Base-by-base conservation (phyloP, 169 alveolate genomes). In the Plasmodium chabaudi region DNA sequence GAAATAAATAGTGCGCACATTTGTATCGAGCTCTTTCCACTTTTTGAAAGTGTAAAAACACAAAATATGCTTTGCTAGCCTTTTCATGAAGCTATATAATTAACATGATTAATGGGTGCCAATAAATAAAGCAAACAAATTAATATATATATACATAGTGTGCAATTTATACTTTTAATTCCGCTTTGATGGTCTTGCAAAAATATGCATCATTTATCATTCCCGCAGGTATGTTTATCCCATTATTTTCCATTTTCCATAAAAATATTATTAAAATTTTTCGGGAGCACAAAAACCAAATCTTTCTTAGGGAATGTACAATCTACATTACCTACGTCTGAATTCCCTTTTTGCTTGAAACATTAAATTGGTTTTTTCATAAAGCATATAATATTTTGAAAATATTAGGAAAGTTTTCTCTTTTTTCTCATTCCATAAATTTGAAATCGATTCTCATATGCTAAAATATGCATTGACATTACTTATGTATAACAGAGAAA, bases 151-250 rank as follows among this genome's bases (percentile, higher is more conserved):
- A 15, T 15, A 46, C 10, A 13, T 25, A 34, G 7, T 27, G 27
- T 25, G 25, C 68, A 9, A n/a, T n/a, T 46, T 5, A 39, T 77
- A 77, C 88, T 75, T 65, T 67, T 39, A 77, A 57, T 57, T 77
- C 88, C 42, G 59, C 51, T 68, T 55, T 77, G 12, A 77, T 64
- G 44, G 34, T 19, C 34, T 77, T 68, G 55, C 88, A 77, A 56
- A 77, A 77, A 61, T 63, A 77, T 63, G 46, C 88, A 39, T 77
- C 88, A 65, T 77, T 65, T 77, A 77, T 77, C 51, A 25, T 53
- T 25, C 57, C 75, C 5, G 42, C 34, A 55, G 46, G 15, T 25
- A 23, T 49, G 17, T 44, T 77, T 46, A 39, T 59, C 49, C 65
- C 88, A 64, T 56, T 12, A 42, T 77, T 46, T 12, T 9, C 56